A percentile compares a stretch with the other conserved stretches of the same genome.
phyloP scores from a whole-genome alignment of 192 early-diverging fungal species.

The Coemansia furcata region DNA sequence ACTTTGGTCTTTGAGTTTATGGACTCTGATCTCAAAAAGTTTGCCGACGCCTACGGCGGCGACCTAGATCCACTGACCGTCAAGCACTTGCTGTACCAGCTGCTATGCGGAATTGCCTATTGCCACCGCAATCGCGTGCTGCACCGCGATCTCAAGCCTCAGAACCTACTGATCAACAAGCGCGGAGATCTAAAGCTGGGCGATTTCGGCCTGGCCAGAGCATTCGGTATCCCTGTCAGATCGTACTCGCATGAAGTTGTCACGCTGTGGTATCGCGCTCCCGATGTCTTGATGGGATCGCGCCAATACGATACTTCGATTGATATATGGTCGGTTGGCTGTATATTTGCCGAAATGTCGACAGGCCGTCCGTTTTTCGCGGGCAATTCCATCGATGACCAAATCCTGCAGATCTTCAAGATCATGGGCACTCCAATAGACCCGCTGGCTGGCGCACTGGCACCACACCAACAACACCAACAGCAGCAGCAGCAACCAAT shows the following conservation, averaged over 20 bases:
- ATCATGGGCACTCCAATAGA: constrained; percentile 75
- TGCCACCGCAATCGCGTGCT: constrained; percentile 95
- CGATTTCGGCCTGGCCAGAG: constrained; percentile 96
- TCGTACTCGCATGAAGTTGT: constrained; percentile 86
- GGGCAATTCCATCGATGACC: constrained; percentile 84
- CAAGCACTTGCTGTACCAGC: constrained; percentile 97
- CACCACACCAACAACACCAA: not conserved
- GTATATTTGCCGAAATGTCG: constrained; percentile 89
- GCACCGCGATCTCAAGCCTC: constrained; percentile 89
- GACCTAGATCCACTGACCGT: constrained; percentile 77
- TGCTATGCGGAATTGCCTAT: constrained; percentile 94
- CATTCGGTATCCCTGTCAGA: constrained; percentile 93
- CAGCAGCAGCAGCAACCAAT: constrained; percentile 5
- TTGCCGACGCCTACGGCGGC: constrained; percentile 83
- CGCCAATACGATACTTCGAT: constrained; percentile 85
- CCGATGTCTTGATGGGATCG: constrained; percentile 86
- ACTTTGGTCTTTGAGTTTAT: constrained; percentile 98
- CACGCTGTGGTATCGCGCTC: constrained; percentile 85
- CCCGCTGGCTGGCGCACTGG: not conserved
- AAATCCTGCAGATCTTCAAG: constrained; percentile 90
- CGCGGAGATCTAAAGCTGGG: constrained; percentile 77
- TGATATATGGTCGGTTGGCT: constrained; percentile 85
- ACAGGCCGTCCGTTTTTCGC: constrained; percentile 89
- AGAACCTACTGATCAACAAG: constrained; percentile 95
- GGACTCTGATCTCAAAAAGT: constrained; percentile 99